Percentiles rank a stretch among this genome's conserved stretches.
phyloP scores from a whole-genome alignment of 2,329 filamentous ascomycete species.

The Venturia asperata region DNA sequence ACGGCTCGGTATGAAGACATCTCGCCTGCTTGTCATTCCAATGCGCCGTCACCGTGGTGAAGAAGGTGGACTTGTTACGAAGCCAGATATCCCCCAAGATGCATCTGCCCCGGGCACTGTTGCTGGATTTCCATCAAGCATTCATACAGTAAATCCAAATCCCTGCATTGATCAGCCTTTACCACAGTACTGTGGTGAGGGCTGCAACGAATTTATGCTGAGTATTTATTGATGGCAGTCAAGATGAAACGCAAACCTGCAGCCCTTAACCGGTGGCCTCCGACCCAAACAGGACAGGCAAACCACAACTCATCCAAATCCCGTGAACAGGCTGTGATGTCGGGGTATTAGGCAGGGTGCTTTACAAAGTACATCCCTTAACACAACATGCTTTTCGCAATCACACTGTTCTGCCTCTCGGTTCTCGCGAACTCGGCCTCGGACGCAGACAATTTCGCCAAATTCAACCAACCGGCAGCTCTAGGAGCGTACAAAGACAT shows the following conservation, averaged over 20 bases:
- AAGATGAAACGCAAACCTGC: neutral
- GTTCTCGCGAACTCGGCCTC: neutral
- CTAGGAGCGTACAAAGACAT: neutral
- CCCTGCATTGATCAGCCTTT: no score
- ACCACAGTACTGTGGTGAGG: no score
- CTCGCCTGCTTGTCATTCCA: neutral
- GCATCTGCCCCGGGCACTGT: no score
- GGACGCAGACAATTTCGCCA: neutral
- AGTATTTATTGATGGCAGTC: neutral
- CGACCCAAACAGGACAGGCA: neutral
- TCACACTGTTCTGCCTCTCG: neutral
- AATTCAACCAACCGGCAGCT: conserved; percentile 5
- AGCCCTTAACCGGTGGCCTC: neutral
- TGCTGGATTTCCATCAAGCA: no score
- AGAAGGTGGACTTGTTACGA: no score
- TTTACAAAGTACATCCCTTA: no score
- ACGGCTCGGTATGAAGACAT: neutral
- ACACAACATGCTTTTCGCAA: neutral
- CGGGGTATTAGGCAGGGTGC: no score
- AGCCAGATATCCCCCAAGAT: no score
- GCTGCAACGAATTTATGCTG: neutral
- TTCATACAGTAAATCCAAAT: no score
- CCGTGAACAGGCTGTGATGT: no score
- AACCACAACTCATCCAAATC: neutral
- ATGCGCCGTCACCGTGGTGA: no score